These are phyloP conservation scores for Eimeria sp. DNA, from an alignment of 169 alveolate genomes.

Conservation along the genomic window DNA sequence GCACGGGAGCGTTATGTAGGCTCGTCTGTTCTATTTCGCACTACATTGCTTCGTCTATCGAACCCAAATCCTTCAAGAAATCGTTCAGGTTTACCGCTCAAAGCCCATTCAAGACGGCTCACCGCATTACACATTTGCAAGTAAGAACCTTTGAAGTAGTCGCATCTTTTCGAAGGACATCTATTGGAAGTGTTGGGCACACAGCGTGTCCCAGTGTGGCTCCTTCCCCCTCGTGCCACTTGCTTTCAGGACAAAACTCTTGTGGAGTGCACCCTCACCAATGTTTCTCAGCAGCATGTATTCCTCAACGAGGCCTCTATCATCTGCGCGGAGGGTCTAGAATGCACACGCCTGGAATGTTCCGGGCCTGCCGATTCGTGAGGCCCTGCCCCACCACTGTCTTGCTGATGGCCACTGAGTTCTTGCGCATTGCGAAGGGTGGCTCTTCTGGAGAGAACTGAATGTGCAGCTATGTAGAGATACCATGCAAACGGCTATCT, in stretches of 20 bases:
- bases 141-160: neutral
- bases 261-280: conserved; percentile 75
- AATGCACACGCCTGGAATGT: conserved; percentile 76
- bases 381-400: neutral
- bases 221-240: neutral
- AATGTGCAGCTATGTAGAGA: neutral
- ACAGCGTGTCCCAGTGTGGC: neutral
- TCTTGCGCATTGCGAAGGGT: neutral
- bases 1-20: conserved; percentile 1
- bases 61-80: conserved; percentile 78
- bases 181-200: neutral
- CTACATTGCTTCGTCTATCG: conserved; percentile 75
- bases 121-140: conserved; percentile 69
- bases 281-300: conserved; percentile 75
- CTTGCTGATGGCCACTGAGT: neutral
- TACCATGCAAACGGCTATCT: neutral
- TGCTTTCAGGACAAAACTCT: conserved; percentile 57
- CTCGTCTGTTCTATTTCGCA: conserved; percentile 81
- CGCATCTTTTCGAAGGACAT: neutral
- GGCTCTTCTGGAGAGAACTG: neutral
- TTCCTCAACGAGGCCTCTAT: conserved; percentile 76
- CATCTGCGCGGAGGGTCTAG: conserved; percentile 75
- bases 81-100: conserved; percentile 82
- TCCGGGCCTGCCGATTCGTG: conserved; percentile 40
- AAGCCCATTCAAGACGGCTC: conserved; percentile 71